Evolutionary conservation across 257 asterid species (phyloP).

Genomic region (Penstemon davidsonii): DNA sequence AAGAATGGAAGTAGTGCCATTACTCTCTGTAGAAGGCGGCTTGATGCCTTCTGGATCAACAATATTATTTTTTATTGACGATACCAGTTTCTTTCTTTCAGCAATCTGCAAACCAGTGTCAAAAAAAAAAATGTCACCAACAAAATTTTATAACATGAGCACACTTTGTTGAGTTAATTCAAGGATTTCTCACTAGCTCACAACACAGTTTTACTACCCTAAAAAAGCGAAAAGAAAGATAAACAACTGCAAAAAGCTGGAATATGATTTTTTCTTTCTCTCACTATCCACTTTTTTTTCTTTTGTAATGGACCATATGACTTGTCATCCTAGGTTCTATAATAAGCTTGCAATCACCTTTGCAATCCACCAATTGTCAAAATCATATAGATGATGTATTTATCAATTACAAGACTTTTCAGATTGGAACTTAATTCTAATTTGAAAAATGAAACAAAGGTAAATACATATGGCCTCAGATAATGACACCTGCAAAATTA

Average conservation of each 20-base stretch:
- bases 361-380: not conserved
- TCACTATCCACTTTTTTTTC: not conserved
- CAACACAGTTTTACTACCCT: not conserved
- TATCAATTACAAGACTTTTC: no score
- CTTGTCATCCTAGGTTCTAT: not conserved
- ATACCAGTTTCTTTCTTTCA: constrained; percentile 75
- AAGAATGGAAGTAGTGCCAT: constrained; percentile 27
- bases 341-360: not conserved
- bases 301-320: not conserved
- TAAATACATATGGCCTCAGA: not conserved
- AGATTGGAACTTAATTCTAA: not conserved
- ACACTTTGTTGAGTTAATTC: not conserved
- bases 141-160: not conserved
- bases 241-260: not conserved
- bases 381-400: no score
- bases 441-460: not conserved
- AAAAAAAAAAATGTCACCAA: constrained; percentile 3
- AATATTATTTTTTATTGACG: constrained; percentile 66
- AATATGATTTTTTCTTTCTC: no score
- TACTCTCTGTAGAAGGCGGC: constrained; percentile 33
- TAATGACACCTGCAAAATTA: not conserved
- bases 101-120: constrained; percentile 57
- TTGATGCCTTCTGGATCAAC: constrained; percentile 42
- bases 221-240: not conserved
- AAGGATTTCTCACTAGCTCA: constrained; percentile 5